Evolutionary conservation across 176 grass and related monocot genomes (phyloP), one percentile per base, ranked within the genome.

Genomic region (Triticum urartu): DNA sequence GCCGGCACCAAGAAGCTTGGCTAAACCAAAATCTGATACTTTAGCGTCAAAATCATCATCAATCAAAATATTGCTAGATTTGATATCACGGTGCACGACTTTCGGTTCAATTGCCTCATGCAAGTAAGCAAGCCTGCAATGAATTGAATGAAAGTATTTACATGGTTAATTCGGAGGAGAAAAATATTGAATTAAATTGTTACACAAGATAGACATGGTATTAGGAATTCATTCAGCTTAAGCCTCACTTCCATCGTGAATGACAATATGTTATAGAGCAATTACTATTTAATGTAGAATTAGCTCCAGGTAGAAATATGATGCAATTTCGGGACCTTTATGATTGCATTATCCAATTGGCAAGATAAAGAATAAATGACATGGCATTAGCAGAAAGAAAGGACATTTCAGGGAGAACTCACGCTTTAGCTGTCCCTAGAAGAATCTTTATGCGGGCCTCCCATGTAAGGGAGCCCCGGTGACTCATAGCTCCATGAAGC

Each of bases 21-120:
- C 94, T 89, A 95, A 91, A 78, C 94, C 94, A 73, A 95, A 95
- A 89, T 95, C 94, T 82, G 94, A 95, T 81, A 95, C 91, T 89
- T 95, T 95, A 47, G 91, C 87, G 50, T 93, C 89, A 33, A 95
- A 95, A 82, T 95, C 91, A 63, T 91, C 91, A 86, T 95, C 94
- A 63, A 95, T 95, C 89, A 95, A 91, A 83, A 95, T 95, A 84
- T 95, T 95, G 80, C 94, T 95, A 5, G 91, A 93, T 85, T 95
- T 95, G 81, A 95, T 95, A 79, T 95, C 94, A 77, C 94, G 94
- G 75, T 95, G 94, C 62, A 95, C 94, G 34, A 95, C 94, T 87
- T 95, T 95, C 6, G 94, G 94, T 80, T 95, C 94, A 88, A 95
- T 95, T 18, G 94, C 94, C 89, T 95, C 94, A 6, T 95, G 94